Conservation (phyloP, 2,329 filamentous ascomycete species). For the Neofusicoccum kwambonambiense region DNA sequence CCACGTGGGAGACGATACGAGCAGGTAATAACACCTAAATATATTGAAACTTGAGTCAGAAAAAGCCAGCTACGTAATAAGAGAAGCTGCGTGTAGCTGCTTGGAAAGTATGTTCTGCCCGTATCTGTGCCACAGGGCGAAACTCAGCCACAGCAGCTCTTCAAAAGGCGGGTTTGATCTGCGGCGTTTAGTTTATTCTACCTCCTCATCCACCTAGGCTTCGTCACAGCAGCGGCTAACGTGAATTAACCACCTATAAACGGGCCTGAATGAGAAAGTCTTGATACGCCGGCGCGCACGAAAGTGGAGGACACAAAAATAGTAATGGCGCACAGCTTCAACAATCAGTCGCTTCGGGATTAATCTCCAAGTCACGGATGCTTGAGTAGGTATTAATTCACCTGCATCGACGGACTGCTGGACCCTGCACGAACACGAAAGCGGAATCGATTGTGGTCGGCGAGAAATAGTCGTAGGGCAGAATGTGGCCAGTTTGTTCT, state of each 20-base stretch:
- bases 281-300: slow-evolving; percentile 40
- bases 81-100: neutral
- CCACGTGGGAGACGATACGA: too few species aligned
- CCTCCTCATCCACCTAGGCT: slow-evolving; percentile 43
- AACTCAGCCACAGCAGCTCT: slow-evolving; percentile 62
- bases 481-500: too few species aligned
- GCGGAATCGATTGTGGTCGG: too few species aligned
- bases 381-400: too few species aligned
- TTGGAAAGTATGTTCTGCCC: slow-evolving; percentile 52
- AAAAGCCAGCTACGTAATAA: neutral
- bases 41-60: too few species aligned
- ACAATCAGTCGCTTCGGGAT: too few species aligned
- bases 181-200: slow-evolving; percentile 31
- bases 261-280: slow-evolving; percentile 40
- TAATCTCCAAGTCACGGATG: too few species aligned
- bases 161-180: slow-evolving; percentile 49
- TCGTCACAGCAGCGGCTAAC: neutral
- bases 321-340: too few species aligned
- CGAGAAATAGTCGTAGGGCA: too few species aligned
- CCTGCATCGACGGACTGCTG: too few species aligned
- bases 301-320: neutral
- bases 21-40: too few species aligned
- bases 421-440: too few species aligned
- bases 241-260: neutral
- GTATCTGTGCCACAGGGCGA: slow-evolving; percentile 66